Percentiles rank a stretch among this genome's conserved stretches.
Evolutionary conservation across 2,329 filamentous ascomycete genomes (phyloP).

Genomic region (Fulvia fulva): DNA sequence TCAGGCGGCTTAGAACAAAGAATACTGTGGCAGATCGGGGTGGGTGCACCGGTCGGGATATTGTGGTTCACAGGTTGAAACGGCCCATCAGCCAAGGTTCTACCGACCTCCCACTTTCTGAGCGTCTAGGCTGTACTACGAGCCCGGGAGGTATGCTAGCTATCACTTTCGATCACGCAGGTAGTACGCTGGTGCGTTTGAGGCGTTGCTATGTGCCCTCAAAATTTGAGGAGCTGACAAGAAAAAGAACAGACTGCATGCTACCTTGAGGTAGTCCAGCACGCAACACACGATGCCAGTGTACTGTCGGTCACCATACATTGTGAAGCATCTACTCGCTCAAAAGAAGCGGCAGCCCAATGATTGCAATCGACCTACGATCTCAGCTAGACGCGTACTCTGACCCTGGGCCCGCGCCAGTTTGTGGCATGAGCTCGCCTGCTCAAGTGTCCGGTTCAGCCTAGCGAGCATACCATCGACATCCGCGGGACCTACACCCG

Average conservation of each 20-base stretch:
- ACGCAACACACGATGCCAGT: no score
- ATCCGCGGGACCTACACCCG: neutral
- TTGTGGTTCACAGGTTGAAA: neutral
- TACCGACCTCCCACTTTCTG: constrained; percentile 6
- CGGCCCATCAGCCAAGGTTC: constrained; percentile 1
- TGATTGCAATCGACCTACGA: no score
- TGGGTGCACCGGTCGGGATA: neutral
- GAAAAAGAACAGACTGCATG: no score
- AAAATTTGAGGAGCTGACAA: no score
- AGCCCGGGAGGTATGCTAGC: neutral
- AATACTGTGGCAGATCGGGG: no score
- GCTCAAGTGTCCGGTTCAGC: neutral
- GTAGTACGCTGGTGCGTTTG: neutral
- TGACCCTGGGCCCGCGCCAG: no score
- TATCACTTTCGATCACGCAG: neutral
- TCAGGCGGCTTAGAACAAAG: neutral
- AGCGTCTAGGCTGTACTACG: constrained; percentile 2
- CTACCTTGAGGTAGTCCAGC: no score
- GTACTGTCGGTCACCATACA: no score
- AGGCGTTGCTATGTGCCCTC: neutral
- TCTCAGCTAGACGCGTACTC: no score
- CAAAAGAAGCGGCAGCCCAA: no score
- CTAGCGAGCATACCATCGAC: neutral
- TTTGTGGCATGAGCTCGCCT: neutral
- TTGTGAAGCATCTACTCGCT: no score